phyloP scores from a whole-genome alignment of 2,329 filamentous ascomycete species.

The Calonectria hongkongensis region DNA sequence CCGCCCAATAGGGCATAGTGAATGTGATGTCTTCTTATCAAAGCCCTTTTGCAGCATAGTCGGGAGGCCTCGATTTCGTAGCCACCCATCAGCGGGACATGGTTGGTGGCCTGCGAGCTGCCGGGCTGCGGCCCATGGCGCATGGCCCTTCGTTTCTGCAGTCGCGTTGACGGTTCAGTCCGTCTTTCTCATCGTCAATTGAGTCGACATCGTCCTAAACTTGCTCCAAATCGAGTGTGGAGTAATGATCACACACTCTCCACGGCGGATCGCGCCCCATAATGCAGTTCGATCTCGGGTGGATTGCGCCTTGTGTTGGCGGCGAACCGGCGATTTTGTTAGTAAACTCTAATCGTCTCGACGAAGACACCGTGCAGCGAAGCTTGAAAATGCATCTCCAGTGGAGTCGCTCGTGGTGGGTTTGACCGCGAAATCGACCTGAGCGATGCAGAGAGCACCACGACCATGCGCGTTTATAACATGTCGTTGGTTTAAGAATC shows the following conservation, averaged over 20 bases:
- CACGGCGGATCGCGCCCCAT: constrained; percentile 29
- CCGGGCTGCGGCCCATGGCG: not conserved
- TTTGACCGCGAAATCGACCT: not conserved
- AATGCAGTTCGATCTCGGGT: constrained; percentile 28
- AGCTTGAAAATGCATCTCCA: constrained; percentile 3
- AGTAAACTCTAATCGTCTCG: constrained; percentile 26
- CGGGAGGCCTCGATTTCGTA: constrained; percentile 22
- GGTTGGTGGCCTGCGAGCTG: constrained; percentile 6
- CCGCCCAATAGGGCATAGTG: constrained; percentile 8
- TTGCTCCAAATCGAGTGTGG: constrained; percentile 8
- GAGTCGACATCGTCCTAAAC: not conserved
- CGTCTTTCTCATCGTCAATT: not conserved
- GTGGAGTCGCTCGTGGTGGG: constrained; percentile 19
- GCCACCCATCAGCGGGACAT: constrained; percentile 9
- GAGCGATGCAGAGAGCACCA: constrained; percentile 11
- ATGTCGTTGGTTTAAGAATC: constrained; percentile 25
- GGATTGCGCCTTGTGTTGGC: constrained; percentile 18
- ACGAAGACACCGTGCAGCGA: constrained; percentile 12
- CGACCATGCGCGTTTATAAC: constrained; percentile 10
- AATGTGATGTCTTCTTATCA: not conserved
- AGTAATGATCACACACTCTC: constrained; percentile 19
- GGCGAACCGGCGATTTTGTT: constrained; percentile 23
- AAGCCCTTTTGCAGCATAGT: constrained; percentile 13
- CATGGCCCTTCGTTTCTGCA: not conserved
- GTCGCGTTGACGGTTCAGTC: not conserved